Evolutionary conservation across 2,329 filamentous ascomycete genomes (phyloP).

Genomic region (Geoglossum cookeanum): DNA sequence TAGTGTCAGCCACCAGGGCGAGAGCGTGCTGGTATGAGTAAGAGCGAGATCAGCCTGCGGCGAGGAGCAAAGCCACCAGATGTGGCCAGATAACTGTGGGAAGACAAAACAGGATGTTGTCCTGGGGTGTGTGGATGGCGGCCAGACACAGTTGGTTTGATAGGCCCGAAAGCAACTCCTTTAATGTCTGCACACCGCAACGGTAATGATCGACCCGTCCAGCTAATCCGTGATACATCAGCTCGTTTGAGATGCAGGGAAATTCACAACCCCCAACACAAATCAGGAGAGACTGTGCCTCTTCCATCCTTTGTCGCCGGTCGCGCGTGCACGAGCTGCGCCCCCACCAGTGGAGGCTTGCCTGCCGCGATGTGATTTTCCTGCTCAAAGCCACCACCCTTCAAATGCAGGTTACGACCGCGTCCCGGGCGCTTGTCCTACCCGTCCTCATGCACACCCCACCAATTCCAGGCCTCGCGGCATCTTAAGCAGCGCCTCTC

Average conservation of each 20-base stretch:
- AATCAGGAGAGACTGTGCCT: background rate
- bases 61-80: background rate
- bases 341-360: background rate
- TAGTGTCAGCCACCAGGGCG: background rate
- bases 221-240: background rate
- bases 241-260: background rate
- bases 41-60: background rate
- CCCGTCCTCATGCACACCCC: constrained; percentile 1
- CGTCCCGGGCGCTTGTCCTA: constrained; percentile 2
- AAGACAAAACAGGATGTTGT: background rate
- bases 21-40: background rate
- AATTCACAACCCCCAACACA: background rate
- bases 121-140: background rate
- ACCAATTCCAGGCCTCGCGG: background rate
- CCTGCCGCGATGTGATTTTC: no score
- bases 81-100: background rate
- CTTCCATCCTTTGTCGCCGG: background rate
- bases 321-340: background rate
- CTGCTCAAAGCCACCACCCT: background rate
- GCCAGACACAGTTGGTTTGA: background rate
- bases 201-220: background rate
- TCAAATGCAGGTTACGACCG: background rate
- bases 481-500: background rate
- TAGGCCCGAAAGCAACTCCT: background rate
- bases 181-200: background rate